Evolutionary conservation across 768 basidiomycete genomes (phyloP), one percentile per base, ranked within the genome.

Genomic region (Lactarius deliciosus): DNA sequence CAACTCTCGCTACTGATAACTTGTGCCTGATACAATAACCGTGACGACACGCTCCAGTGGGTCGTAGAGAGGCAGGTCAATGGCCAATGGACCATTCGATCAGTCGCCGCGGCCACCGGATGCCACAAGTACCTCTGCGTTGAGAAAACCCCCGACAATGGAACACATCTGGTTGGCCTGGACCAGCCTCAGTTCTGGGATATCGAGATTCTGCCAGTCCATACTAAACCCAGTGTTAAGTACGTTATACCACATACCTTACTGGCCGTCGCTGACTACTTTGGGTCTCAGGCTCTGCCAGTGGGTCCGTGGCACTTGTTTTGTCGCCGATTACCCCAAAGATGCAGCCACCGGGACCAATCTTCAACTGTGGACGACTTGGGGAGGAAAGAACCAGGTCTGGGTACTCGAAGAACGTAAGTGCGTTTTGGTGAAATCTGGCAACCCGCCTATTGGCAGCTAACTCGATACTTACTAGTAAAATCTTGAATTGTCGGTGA

Each of bases 341-440:
- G 2, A 47, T 3, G 22, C 2, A 43, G 5, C 18, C 28, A 30
- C 20, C n/a, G n/a, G n/a, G 22, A 4, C 47, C 10, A 3, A 13
- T 47, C 2, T 60, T 28, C 20, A 45, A 22, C 9, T n/a, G 30
- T 47, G 60, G 43, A 32, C 11, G 45, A 20, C 1, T 34, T 8
- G 8, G 11, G n/a, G 11, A 3, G 60, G 30, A 50, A 34, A 22
- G 41, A 47, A 47, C n/a, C 47, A 47, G 47, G 9, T 34, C 6
- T 60, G 60, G 60, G 45, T 16, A 18, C 28, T 60, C 45, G 45
- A 60, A 34, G 60, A 60, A 20, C 13, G 60, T 47, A 30, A 47
- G 45, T 60, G 34, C 34, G 34, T 36, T 36, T 36, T 32, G 7
- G 32, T 7, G 32, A 32, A 32, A 32, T 32, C 32, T 32, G 32